Base-by-base conservation (phyloP, 495 filamentous ascomycete species). In the Penicillium crystallinum region DNA sequence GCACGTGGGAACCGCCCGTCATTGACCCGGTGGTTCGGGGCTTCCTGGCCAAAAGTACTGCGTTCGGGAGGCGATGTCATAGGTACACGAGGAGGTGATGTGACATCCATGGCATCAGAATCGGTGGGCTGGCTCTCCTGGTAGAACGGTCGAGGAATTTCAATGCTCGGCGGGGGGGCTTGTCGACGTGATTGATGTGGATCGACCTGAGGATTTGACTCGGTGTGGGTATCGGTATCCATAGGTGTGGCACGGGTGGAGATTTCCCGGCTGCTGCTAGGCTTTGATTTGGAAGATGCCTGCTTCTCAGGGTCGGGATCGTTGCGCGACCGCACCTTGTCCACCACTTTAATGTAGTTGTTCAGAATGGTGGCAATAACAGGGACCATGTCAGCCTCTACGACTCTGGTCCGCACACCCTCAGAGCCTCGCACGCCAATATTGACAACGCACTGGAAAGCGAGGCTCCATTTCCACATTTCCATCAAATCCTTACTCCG, bases 391-490 rank as follows among this genome's bases (percentile, higher is more conserved):
- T 98, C 93, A 55, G 93, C 93, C 73, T 98, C 93, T 19, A 98
- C 93, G 0, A 98, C 92, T 55, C 93, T 79, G 39, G 95, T 97
- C 44, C 93, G 80, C 46, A 98, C 93, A 53, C 76, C 82, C 71
- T 98, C 93, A 5, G 93, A 96, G 49, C 93, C 93, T 49, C 93
- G 83, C 57, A 98, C 93, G 21, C 93, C 93, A 64, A 98, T 97
- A 67, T 98, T 98, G 64, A 97, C 91, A 27, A 97, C 91, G 67
- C 95, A 97, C 64, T 97, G 93, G 64, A 98, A 97, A 37, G 93
- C 93, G 46, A 98, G 78, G 63, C 96, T 98, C 93, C 93, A 98
- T 75, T 97, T 97, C 95, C 93, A 98, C 88, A 95, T 95, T 64
- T 96, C 91, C 91, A 97, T 96, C 84, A 96, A 83, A 68, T 97